These are phyloP conservation scores for Cyanodermella asteris DNA, from an alignment of 2,329 filamentous ascomycete genomes.

Conservation along the genomic window DNA sequence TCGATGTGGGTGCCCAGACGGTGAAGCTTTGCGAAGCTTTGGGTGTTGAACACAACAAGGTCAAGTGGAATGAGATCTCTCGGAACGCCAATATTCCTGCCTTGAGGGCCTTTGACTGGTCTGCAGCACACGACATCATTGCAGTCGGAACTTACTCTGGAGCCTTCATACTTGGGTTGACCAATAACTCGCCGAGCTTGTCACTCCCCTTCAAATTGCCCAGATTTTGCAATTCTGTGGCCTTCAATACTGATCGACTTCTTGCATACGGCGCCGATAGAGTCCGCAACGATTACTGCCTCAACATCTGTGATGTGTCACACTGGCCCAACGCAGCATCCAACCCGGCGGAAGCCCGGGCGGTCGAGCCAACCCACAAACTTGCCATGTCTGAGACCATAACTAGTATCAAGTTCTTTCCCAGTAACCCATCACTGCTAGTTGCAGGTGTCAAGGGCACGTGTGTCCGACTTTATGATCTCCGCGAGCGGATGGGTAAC, in stretches of 20 bases:
- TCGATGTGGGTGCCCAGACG: slow-evolving; percentile 37
- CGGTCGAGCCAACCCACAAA: slow-evolving; percentile 31
- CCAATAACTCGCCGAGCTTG: slow-evolving; percentile 26
- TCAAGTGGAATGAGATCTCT: slow-evolving; percentile 31
- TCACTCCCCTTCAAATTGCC: slow-evolving; percentile 39
- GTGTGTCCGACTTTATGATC: slow-evolving; percentile 39
- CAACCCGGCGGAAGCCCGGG: slow-evolving; percentile 11
- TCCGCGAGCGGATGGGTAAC: slow-evolving; percentile 25
- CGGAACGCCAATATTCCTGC: slow-evolving; percentile 33
- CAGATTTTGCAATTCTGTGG: slow-evolving; percentile 41
- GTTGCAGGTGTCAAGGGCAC: slow-evolving; percentile 38
- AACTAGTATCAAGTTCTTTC: slow-evolving; percentile 42
- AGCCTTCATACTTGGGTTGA: slow-evolving; percentile 34
- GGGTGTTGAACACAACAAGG: slow-evolving; percentile 15
- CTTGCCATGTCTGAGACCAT: slow-evolving; percentile 40
- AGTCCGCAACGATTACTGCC: slow-evolving; percentile 40
- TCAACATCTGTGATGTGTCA: slow-evolving; percentile 41
- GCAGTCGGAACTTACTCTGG: slow-evolving; percentile 40
- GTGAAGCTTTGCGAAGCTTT: slow-evolving; percentile 34
- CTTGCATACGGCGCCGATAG: slow-evolving; percentile 40
- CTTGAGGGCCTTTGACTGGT: slow-evolving; percentile 46
- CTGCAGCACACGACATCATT: slow-evolving; percentile 32
- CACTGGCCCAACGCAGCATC: slow-evolving; percentile 10
- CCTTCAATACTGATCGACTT: slow-evolving; percentile 33
- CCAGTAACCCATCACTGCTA: slow-evolving; percentile 35